Evolutionary conservation across 345 rosid genomes (phyloP), one percentile per base, ranked within the genome.

Genomic region (Lepidium africanum): DNA sequence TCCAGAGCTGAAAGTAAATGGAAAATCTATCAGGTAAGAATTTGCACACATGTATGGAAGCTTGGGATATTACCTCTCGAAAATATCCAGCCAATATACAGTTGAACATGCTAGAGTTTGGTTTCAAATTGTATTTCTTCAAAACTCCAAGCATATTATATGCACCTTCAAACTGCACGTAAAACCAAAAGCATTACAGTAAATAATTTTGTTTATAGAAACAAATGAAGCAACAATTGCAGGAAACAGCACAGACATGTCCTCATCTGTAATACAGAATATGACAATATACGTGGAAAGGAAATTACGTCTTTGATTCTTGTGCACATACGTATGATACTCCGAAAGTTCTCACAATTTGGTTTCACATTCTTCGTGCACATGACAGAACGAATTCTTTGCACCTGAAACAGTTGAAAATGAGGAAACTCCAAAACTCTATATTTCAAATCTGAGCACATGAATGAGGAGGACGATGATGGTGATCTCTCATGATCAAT

Each of bases 231-330:
- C 15, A 66, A 5, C 11, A 37, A 36, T 57, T 42, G 13, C 37
- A 62, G 47, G 59, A 69, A 32, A 59, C 49, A 69, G 15, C 37
- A 57, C 19, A 61, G 14, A 27, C 40, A 36, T 35, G 17, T 43
- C 38, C 10, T 4, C 35, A 19, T 69, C 49, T 51, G 49, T 45
- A 57, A 59, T 53, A 50, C 17, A 65, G 11, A 55, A 27, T 65
- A 21, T 56, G 49, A 19, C n/a, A 3, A 54, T 65, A 66, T 33
- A 61, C 47, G 38, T 8, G 36, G 40, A 17, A 23, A 60, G 40
- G 40, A 67, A 77, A 81, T 86, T 84, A 94, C 99, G 74, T 94
- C 96, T 87, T 81, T 89, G 83, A 85, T 77, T 83, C 80, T 87
- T 61, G 78, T 81, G 19, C 81, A 74, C 83, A 83, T 65, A 76